A percentile compares a stretch with the other conserved stretches of the same genome.
Evolutionary conservation across 352 stramenopile species (phyloP).

Genomic region (Thraustochytrium striatum): DNA sequence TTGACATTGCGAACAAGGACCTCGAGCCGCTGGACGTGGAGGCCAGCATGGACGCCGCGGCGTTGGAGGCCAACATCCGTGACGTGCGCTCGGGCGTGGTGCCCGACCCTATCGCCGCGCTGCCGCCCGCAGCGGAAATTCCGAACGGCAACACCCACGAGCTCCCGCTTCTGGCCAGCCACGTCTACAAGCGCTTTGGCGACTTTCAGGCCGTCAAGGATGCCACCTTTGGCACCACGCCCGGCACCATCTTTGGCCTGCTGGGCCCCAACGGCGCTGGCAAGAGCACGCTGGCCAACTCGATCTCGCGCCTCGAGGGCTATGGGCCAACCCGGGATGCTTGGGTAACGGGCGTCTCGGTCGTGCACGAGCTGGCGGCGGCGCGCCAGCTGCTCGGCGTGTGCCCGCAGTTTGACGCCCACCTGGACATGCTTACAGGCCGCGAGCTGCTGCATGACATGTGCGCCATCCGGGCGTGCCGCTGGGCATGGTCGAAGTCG

Average conservation of each 20-base stretch:
- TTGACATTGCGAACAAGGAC: no score
- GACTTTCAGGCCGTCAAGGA: slow-evolving; percentile 44
- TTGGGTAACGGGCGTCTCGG: not conserved
- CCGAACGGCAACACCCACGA: no score
- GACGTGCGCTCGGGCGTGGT: no score
- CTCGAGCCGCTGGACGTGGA: no score
- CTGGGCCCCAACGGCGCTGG: slow-evolving; percentile 84
- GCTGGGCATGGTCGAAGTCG: slow-evolving; percentile 55
- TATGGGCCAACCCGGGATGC: not conserved
- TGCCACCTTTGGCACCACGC: slow-evolving; percentile 66
- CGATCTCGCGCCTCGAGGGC: slow-evolving; percentile 66
- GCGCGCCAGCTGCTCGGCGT: slow-evolving; percentile 65
- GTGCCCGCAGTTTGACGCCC: slow-evolving; percentile 85
- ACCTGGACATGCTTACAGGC: slow-evolving; percentile 85
- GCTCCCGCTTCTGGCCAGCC: no score
- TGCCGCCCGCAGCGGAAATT: no score
- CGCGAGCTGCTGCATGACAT: slow-evolving; percentile 81
- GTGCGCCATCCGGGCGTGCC: slow-evolving; percentile 75
- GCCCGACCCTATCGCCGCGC: no score
- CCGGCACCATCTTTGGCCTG: slow-evolving; percentile 83
- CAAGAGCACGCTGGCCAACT: slow-evolving; percentile 91
- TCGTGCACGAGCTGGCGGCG: not conserved
- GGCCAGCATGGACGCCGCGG: no score
- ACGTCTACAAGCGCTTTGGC: no score
- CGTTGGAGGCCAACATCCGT: no score